A percentile compares a stretch with the other conserved stretches of the same genome.
Conservation (phyloP, 1,139 yeast genomes). For the Candida frijolesensis region DNA sequence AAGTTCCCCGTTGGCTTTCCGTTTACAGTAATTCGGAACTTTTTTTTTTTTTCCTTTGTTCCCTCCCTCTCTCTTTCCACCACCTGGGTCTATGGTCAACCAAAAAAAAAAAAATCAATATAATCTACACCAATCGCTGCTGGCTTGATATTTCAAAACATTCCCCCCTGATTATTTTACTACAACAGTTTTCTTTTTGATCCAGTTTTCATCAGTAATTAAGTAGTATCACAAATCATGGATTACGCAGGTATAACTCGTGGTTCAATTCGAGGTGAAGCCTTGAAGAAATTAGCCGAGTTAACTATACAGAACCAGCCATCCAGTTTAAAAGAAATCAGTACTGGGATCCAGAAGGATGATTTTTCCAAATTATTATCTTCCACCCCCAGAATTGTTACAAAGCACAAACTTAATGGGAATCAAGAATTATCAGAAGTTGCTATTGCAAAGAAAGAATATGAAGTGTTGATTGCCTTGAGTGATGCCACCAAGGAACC, state of each 20-base stretch:
- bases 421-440: conserved; percentile 24
- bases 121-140: not conserved
- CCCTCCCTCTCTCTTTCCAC: not conserved
- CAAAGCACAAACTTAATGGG: conserved; percentile 2
- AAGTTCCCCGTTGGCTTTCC: not conserved
- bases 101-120: not conserved
- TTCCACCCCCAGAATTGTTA: conserved; percentile 20
- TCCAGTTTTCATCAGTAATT: too few relatives aligned
- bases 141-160: too few relatives aligned
- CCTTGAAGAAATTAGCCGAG: conserved; percentile 50
- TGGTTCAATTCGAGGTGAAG: conserved; percentile 58
- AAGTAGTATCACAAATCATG: conserved; percentile 19
- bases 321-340: conserved; percentile 19
- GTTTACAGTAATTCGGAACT: not conserved
- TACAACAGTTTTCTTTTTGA: too few relatives aligned
- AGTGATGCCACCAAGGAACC: conserved; percentile 54
- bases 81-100: not conserved
- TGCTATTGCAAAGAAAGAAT: conserved; percentile 57
- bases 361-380: conserved; percentile 29
- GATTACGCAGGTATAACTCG: conserved; percentile 42
- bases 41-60: not conserved
- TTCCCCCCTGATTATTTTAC: too few relatives aligned
- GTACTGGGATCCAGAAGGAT: conserved; percentile 19
- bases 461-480: conserved; percentile 71
- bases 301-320: conserved; percentile 28